These are phyloP conservation scores for Amesomyces nigricolor DNA, from an alignment of 2,329 filamentous ascomycete genomes.

Conservation along the genomic window DNA sequence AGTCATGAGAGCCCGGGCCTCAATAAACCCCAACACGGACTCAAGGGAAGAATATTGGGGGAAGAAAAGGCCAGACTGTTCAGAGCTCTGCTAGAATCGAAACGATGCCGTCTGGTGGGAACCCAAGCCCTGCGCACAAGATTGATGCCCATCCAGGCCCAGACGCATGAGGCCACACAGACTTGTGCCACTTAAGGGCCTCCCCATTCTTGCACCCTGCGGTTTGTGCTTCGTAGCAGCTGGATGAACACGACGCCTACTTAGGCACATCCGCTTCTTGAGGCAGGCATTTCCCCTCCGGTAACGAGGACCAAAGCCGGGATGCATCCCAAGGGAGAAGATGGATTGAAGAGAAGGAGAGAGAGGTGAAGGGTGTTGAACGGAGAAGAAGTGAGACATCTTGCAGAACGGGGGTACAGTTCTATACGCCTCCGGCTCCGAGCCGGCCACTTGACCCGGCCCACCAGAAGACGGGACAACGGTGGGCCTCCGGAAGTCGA, in stretches of 20 bases:
- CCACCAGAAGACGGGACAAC: not conserved
- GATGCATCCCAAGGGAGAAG: slow-evolving; percentile 3
- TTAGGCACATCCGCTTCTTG: slow-evolving; percentile 6
- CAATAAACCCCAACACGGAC: not conserved
- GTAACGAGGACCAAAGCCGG: slow-evolving; percentile 3
- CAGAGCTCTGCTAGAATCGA: not conserved
- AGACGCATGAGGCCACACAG: slow-evolving; percentile 5
- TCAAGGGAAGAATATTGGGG: not conserved
- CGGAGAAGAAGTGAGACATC: slow-evolving; percentile 16
- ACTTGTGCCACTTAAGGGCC: slow-evolving; percentile 19
- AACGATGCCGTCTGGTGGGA: not conserved
- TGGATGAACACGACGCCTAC: slow-evolving; percentile 15
- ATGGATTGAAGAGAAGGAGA: not conserved
- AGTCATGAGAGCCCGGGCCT: not conserved
- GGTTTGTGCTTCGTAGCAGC: slow-evolving; percentile 22
- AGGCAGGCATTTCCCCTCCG: slow-evolving; percentile 12
- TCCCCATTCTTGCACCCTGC: slow-evolving; percentile 1
- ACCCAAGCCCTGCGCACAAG: not conserved
- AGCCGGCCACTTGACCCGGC: slow-evolving; percentile 1
- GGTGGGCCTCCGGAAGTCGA: not conserved
- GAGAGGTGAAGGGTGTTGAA: not conserved
- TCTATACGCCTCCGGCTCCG: not conserved
- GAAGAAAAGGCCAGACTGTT: not conserved
- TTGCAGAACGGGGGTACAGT: slow-evolving; percentile 6
- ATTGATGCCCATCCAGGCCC: not conserved